phyloP scores from a whole-genome alignment of 352 stramenopile species.

The Phytophthora podocarpi region DNA sequence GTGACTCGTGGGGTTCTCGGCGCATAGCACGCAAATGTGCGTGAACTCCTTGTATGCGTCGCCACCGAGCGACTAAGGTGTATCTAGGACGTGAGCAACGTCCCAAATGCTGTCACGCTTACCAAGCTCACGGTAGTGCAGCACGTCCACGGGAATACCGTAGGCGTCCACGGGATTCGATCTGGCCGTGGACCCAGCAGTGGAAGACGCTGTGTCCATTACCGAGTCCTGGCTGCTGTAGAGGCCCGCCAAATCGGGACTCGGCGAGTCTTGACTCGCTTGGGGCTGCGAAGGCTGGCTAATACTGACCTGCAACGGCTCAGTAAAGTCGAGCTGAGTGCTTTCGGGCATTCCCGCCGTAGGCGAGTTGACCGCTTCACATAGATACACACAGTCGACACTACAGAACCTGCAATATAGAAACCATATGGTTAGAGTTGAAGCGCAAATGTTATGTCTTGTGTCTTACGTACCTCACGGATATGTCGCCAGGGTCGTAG shows the following conservation, averaged over 20 bases:
- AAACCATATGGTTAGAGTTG: too few relatives aligned
- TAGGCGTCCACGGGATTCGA: not conserved
- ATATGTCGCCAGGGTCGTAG: not conserved
- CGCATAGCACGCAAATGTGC: not conserved
- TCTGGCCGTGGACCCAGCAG: not conserved
- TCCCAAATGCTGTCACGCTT: not conserved
- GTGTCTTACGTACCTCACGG: not conserved
- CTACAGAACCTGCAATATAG: not conserved
- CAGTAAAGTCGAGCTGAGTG: not conserved
- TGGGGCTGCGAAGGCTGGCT: too few relatives aligned
- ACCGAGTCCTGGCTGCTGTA: not conserved
- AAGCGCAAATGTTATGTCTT: too few relatives aligned
- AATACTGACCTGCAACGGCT: too few relatives aligned
- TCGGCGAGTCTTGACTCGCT: not conserved
- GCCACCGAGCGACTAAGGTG: not conserved
- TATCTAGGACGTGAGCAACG: not conserved
- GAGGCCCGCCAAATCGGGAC: not conserved
- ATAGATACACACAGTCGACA: not conserved
- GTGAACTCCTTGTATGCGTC: not conserved
- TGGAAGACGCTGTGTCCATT: not conserved
- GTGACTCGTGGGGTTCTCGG: not conserved
- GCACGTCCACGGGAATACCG: not conserved
- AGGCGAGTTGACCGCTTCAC: not conserved
- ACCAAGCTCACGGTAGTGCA: not conserved
- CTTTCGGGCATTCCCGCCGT: not conserved